phyloP scores from a whole-genome alignment of 495 filamentous ascomycete genomes.

The Penicillium pulvis region DNA sequence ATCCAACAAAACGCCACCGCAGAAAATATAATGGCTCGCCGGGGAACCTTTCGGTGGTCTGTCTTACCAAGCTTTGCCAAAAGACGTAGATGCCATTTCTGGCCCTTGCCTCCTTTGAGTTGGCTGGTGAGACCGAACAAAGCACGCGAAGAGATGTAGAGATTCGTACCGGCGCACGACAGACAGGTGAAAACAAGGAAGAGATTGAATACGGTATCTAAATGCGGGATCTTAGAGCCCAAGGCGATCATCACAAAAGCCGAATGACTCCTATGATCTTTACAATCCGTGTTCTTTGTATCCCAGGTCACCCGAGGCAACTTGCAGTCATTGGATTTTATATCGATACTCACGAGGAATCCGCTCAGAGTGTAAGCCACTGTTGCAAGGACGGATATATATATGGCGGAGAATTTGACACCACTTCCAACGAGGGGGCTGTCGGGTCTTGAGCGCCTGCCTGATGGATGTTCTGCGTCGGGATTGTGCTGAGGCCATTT shows the following conservation, averaged over 20 bases:
- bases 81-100: constrained; percentile 12
- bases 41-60: constrained; percentile 34
- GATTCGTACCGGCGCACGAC: constrained; percentile 42
- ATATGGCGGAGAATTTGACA: constrained; percentile 37
- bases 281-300: constrained; percentile 1
- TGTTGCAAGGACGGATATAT: constrained; percentile 29
- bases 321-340: constrained; percentile 36
- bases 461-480: neutral
- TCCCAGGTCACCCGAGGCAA: constrained; percentile 35
- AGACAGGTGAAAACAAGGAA: constrained; percentile 46
- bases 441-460: neutral
- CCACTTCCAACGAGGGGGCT: constrained; percentile 18
- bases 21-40: constrained; percentile 40
- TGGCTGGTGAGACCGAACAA: constrained; percentile 46
- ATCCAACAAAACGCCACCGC: constrained; percentile 45
- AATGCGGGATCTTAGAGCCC: constrained; percentile 24
- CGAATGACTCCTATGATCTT: constrained; percentile 17
- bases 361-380: constrained; percentile 13
- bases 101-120: constrained; percentile 22
- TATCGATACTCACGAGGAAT: constrained; percentile 38
- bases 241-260: constrained; percentile 42
- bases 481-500: constrained; percentile 3
- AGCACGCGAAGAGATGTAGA: constrained; percentile 50
- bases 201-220: constrained; percentile 39
- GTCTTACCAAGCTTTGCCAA: constrained; percentile 39